Base-by-base conservation (phyloP, 208 protist genomes). In the Trypanosomatidae sp. region DNA sequence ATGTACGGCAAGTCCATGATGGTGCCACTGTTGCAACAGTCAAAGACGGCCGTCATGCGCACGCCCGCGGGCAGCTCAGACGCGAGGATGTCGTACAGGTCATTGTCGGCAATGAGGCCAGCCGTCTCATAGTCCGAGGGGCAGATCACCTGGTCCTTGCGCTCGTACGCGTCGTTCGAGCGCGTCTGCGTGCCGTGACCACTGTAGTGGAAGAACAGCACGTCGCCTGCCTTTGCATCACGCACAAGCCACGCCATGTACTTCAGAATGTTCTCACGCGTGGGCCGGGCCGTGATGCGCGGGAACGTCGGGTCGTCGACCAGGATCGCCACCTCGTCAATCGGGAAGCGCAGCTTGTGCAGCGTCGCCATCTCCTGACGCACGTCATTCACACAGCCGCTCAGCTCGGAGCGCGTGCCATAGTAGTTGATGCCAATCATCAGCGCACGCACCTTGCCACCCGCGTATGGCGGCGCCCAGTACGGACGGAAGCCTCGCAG, bases 391-490 rank as follows among this genome's bases (percentile, higher is more conserved):
- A 92, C 68, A 46, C 88, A 95, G 26, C 88, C 88, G 19, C 56
- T 59, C 20, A 95, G 62, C 39, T 73, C 50, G 21, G 54, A 62
- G 25, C 45, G 4, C 11, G 56, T 77, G 18, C 83, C 88, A 18
- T 48, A 75, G 68, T 95, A 95, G 61, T 95, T 95, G 47, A 92
- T 92, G 22, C 88, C 88, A 48, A 95, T 92, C 38, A 95, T 76
- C 8, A 95, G 67, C 6, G 81, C 83, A 22, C 85, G 82, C 11
- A 92, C 87, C 7, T 76, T 76, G 13, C 85, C 85, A 24, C 74
- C 74, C 0, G 56, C 83, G 61, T 93, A 89, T 11, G 68, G 74
- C 19, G 58, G n/a, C n/a, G n/a, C n/a, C n/a, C n/a, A n/a, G n/a
- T n/a, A n/a, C 66, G 60, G 61, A 61, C 69, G 54, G 69, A 75